Evolutionary conservation across 768 basidiomycete genomes (phyloP).

Genomic region (Strobilomyces echinocephalus): DNA sequence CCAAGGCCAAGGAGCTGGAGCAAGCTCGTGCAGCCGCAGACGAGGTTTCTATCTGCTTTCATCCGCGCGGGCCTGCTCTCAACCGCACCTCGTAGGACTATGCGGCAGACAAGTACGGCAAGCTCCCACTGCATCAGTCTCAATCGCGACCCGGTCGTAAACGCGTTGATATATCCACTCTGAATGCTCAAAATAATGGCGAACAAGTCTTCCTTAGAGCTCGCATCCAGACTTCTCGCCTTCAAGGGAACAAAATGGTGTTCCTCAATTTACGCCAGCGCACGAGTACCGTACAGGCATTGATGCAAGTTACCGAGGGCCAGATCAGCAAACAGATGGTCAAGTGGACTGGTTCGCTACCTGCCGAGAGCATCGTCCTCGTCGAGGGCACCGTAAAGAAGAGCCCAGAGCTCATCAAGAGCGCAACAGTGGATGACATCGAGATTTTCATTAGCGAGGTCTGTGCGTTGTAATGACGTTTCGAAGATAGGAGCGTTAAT

Average conservation of each 20-base stretch:
- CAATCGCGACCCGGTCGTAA: conserved; percentile 62
- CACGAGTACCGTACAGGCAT: conserved; percentile 79
- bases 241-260: conserved; percentile 93
- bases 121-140: conserved; percentile 87
- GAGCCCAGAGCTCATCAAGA: conserved; percentile 83
- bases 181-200: conserved; percentile 61
- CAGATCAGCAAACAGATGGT: conserved; percentile 96
- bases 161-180: conserved; percentile 59
- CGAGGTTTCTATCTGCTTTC: conserved; percentile 26
- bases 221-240: conserved; percentile 85
- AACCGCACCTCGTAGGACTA: conserved; percentile 51
- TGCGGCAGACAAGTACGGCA: conserved; percentile 77
- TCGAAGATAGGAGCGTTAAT: not conserved
- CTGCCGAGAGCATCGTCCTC: conserved; percentile 86
- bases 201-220: conserved; percentile 81
- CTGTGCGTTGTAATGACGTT: conserved; percentile 10
- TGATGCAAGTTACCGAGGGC: conserved; percentile 65
- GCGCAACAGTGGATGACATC: conserved; percentile 79
- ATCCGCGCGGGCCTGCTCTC: conserved; percentile 32
- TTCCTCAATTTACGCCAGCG: conserved; percentile 91
- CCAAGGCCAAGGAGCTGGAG: conserved; percentile 73
- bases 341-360: conserved; percentile 77
- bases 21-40: conserved; percentile 66
- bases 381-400: conserved; percentile 81
- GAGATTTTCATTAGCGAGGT: conserved; percentile 86